Evolutionary conservation across 345 rosid genomes (phyloP).

Genomic region (Anacardium occidentale): DNA sequence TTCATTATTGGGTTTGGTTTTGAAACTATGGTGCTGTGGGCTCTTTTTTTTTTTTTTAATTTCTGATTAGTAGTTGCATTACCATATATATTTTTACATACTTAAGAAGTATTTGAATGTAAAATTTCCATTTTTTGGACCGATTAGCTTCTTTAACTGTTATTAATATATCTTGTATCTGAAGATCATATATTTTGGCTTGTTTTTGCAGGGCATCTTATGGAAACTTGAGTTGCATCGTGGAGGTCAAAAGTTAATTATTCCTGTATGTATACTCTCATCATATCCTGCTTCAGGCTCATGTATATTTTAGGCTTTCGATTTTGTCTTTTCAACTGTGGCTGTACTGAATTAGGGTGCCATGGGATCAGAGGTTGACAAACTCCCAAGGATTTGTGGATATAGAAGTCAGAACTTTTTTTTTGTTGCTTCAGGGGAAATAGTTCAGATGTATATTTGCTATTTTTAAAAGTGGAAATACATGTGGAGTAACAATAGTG

Average conservation of each 20-base stretch:
- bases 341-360: background rate
- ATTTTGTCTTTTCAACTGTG: background rate
- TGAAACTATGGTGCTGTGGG: background rate
- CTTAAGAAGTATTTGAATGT: background rate
- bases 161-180: background rate
- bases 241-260: slow-evolving; percentile 79
- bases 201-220: slow-evolving; percentile 63
- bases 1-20: background rate
- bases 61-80: background rate
- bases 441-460: background rate
- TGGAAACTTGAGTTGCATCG: slow-evolving; percentile 91
- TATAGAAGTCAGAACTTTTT: background rate
- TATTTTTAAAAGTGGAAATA: background rate
- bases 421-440: background rate
- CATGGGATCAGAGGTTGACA: background rate
- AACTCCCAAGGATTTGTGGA: background rate
- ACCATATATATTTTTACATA: background rate
- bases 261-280: slow-evolving; percentile 65
- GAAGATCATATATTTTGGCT: slow-evolving; percentile 11
- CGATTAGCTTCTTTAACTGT: slow-evolving; percentile 8
- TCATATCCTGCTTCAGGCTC: slow-evolving; percentile 17
- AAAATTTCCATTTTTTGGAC: background rate
- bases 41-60: no score
- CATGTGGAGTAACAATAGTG: background rate
- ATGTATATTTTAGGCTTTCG: background rate